Evolutionary conservation across 805 yeast species (phyloP), one percentile per base, ranked within the genome.

Genomic region (Nakazawaea peltata): DNA sequence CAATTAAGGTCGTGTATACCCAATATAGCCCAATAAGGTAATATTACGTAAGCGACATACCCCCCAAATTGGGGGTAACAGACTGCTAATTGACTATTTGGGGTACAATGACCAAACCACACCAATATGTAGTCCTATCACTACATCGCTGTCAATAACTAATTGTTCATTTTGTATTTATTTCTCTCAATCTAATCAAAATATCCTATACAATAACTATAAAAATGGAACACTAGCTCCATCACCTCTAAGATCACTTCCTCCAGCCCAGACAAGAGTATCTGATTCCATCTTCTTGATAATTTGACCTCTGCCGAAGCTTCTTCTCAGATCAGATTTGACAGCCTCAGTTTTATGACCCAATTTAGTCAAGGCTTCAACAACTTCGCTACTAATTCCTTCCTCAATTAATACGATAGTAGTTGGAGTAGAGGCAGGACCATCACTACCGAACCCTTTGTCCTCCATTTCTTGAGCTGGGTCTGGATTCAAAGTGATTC

Each of bases 201-300:
- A n/a, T n/a, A n/a, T n/a, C n/a, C n/a, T n/a, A n/a, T n/a, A 17
- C 6, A 25, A 32, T 12, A 33, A 11, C 15, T 27, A 4, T 21
- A 67, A 39, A 37, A 64, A 57, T 4, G 85, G 77, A 12, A 70
- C 70, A 9, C 90, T 78, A 2, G 81, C 81, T 6, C 94, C 94
- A 53, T 83, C 94, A n/a, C 88, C 94, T 35, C 94, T 65, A n/a
- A 65, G 69, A 45, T 83, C 94, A 36, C 82, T 73, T 2, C 94
- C 94, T 9, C 74, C 94, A 26, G 78, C 61, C 51, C 72, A 78
- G 2, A 77, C 65, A 26, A 69, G 53, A 11, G 49, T 45, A 2
- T 69, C 72, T 16, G 34, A 31, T 1, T 62, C 51, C 12, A 59
- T 65, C 37, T 63, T 69, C 48, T 65, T 67, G 39, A 83, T 81